Base-by-base conservation (phyloP, 2,329 filamentous ascomycete genomes). In the Calonectria pauciramosa region DNA sequence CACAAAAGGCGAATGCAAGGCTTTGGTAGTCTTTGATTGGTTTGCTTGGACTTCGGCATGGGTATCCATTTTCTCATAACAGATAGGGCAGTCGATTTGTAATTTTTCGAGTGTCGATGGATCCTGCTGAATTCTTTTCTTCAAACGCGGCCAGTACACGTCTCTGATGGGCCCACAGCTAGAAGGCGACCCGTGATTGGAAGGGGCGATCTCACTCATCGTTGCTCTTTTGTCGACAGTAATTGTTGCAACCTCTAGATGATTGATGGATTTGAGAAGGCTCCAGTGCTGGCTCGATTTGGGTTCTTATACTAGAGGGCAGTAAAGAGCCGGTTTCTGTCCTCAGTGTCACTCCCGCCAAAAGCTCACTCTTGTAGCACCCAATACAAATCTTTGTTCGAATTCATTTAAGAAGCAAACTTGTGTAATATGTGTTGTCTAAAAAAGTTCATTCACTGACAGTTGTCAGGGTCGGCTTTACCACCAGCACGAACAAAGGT, bases 1-100 rank as follows among this genome's bases (percentile, higher is more conserved):
- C 3, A 80, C 59, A 7, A 68, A 38, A 20, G 78, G 75, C 18
- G 73, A 52, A 4, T 78, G 75, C 1, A 66, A 49, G 23, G 7
- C 23, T 6, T 3, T n/a, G 1, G 11, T 0, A 8, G 2, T 14
- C 54, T 26, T 8, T 8, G 32, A 23, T 9, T 63, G 16, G 14
- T 26, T 34, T 5, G 2, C 20, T 10, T 14, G 18, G 2, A 10
- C 14, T 2, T 26, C 14, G 56, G 18, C 16, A n/a, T 38, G 10
- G 32, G 34, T 16, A 26, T 41, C 18, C 41, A 66, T 32, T 14
- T 23, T 26, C 1, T 51, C 41, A 13, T 32, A 66, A 11, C 63
- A 66, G 20, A 66, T 49, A 16, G 28, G 28, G 26, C 63, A 66
- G 5, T 36, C 44, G 10, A 66, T 28, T 3, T 11, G 3, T 11